These are phyloP conservation scores for Blastomyces parvus DNA, from an alignment of 2,329 filamentous ascomycete genomes.

Conservation along the genomic window DNA sequence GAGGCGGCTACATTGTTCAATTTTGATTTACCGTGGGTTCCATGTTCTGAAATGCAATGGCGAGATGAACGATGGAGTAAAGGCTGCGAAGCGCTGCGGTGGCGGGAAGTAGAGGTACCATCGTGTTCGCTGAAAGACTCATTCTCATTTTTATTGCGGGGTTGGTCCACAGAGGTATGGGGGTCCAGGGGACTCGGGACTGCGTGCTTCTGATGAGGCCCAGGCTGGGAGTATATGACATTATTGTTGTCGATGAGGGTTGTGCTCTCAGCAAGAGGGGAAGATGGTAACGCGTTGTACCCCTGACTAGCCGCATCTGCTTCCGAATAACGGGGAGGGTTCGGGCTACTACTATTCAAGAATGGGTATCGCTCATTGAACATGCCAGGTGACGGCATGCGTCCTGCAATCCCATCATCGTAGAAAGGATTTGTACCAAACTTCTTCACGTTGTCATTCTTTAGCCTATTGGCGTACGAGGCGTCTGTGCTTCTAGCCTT, in stretches of 20 bases:
- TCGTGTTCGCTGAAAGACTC: background rate
- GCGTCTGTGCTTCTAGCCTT: conserved; percentile 8
- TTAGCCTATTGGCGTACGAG: background rate
- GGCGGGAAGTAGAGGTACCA: background rate
- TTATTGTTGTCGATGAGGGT: conserved; percentile 1
- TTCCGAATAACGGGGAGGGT: conserved; percentile 3
- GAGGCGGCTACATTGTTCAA: conserved; percentile 2
- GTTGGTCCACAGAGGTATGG: background rate
- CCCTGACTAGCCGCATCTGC: background rate
- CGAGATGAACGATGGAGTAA: conserved; percentile 9
- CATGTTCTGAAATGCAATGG: conserved; percentile 7
- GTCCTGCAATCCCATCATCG: background rate
- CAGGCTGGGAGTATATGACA: background rate
- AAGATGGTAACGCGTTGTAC: background rate
- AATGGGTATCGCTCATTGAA: conserved; percentile 6
- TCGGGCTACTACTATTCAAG: background rate
- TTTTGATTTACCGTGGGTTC: conserved; percentile 11
- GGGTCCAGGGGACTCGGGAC: background rate
- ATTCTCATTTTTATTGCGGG: background rate
- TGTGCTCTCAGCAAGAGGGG: conserved; percentile 2
- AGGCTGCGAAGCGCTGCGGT: conserved; percentile 6
- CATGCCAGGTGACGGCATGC: background rate
- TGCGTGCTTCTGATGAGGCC: background rate
- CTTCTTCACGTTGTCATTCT: background rate
- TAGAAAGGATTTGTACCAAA: conserved; percentile 6